Evolutionary conservation across 2,329 filamentous ascomycete species (phyloP).

Genomic region (Colletotrichum lentis): DNA sequence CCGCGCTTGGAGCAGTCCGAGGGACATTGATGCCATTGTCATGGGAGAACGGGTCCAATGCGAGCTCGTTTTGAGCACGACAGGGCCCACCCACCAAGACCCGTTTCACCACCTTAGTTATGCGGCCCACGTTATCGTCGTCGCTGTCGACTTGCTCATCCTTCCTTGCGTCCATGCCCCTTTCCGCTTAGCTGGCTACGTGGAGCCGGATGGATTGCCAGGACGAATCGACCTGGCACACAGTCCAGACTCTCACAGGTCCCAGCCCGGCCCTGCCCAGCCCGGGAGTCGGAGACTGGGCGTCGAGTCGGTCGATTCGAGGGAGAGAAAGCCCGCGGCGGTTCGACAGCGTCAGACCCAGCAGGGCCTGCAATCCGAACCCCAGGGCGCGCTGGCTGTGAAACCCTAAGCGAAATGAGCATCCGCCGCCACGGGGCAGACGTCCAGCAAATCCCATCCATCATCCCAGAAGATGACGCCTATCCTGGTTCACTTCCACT

Average conservation of each 20-base stretch:
- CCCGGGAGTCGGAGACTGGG: constrained; percentile 2
- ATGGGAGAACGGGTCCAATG: constrained; percentile 12
- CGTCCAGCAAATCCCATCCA: constrained; percentile 25
- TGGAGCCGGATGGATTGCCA: constrained; percentile 30
- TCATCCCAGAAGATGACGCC: constrained; percentile 21
- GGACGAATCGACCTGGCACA: constrained; percentile 13
- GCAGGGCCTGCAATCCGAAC: constrained; percentile 17
- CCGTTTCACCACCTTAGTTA: constrained; percentile 33
- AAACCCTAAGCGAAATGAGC: constrained; percentile 40
- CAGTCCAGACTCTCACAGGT: constrained; percentile 17
- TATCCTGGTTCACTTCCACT: constrained; percentile 19
- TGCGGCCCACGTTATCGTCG: constrained; percentile 24
- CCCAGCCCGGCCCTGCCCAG: constrained; percentile 12
- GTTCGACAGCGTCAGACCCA: constrained; percentile 25
- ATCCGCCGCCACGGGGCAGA: constrained; percentile 35
- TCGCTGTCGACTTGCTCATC: not conserved
- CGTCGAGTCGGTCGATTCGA: not conserved
- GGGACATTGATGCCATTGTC: constrained; percentile 21
- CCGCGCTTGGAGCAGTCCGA: constrained; percentile 24
- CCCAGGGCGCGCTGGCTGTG: constrained; percentile 29
- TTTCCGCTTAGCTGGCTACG: constrained; percentile 32
- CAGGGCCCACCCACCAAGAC: constrained; percentile 13
- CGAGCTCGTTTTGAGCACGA: constrained; percentile 13
- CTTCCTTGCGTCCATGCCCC: constrained; percentile 16
- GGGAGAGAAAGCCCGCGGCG: constrained; percentile 1